phyloP scores from a whole-genome alignment of 2,329 filamentous ascomycete species.

The Trichoderma hamatum region DNA sequence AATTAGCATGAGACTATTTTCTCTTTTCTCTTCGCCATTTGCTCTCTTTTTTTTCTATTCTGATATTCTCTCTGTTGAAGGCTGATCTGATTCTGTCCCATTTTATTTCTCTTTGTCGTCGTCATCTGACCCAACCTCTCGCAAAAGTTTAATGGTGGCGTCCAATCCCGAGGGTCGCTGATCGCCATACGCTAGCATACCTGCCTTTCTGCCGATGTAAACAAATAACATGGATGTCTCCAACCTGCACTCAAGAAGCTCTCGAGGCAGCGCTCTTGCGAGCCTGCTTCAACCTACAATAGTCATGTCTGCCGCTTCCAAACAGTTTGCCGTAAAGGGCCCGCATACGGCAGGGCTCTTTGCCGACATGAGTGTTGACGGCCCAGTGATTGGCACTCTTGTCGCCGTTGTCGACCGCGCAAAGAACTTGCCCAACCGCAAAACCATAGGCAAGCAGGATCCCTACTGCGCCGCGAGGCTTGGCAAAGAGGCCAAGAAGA shows the following conservation, averaged over 20 bases:
- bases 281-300: slow-evolving; percentile 29
- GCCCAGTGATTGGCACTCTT: slow-evolving; percentile 89
- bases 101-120: not conserved
- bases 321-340: slow-evolving; percentile 59
- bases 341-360: slow-evolving; percentile 91
- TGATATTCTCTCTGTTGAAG: not conserved
- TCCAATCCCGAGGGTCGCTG: slow-evolving; percentile 16
- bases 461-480: slow-evolving; percentile 93
- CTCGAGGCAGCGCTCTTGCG: slow-evolving; percentile 20
- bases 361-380: slow-evolving; percentile 90
- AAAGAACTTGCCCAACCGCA: slow-evolving; percentile 95
- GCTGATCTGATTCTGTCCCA: not conserved
- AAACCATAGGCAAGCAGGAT: slow-evolving; percentile 98
- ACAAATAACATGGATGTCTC: slow-evolving; percentile 25
- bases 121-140: not conserved
- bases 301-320: slow-evolving; percentile 57
- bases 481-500: slow-evolving; percentile 97
- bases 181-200: slow-evolving; percentile 22
- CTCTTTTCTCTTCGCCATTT: not conserved
- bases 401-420: slow-evolving; percentile 91
- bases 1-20: not conserved
- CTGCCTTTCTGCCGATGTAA: slow-evolving; percentile 28
- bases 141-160: slow-evolving; percentile 19
- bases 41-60: not conserved
- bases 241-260: slow-evolving; percentile 13